Percentiles rank a stretch among this genome's conserved stretches.
These are phyloP conservation scores for Penicillium dipodomyicola DNA, from an alignment of 495 filamentous ascomycete genomes.

Conservation along the genomic window DNA sequence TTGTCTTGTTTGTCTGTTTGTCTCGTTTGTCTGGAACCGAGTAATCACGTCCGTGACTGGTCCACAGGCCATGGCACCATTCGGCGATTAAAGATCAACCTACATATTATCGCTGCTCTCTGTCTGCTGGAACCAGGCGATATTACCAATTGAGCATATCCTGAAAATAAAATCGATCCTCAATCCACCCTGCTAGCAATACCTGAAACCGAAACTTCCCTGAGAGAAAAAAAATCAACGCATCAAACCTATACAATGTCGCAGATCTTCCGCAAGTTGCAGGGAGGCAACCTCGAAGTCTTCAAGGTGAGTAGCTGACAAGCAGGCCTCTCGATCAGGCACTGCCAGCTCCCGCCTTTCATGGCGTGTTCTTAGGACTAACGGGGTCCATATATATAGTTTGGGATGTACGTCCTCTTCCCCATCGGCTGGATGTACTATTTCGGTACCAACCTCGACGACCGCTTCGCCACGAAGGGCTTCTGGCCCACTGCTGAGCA, in stretches of 20 bases:
- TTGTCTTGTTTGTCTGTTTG: slow-evolving; percentile 20
- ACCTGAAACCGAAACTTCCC: neutral
- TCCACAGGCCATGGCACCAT: slow-evolving; percentile 14
- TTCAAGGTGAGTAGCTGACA: slow-evolving; percentile 68
- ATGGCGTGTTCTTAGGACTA: neutral
- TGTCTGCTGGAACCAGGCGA: too few species aligned
- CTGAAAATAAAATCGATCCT: neutral
- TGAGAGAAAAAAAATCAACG: neutral
- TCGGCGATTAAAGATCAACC: slow-evolving; percentile 14
- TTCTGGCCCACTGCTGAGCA: slow-evolving; percentile 92
- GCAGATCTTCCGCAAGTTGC: slow-evolving; percentile 43
- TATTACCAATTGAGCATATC: neutral
- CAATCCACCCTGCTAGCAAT: neutral
- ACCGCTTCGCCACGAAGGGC: slow-evolving; percentile 77
- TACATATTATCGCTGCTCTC: slow-evolving; percentile 5
- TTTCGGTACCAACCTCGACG: slow-evolving; percentile 97
- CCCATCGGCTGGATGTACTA: slow-evolving; percentile 99
- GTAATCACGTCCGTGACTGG: slow-evolving; percentile 21
- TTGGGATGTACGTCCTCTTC: slow-evolving; percentile 98
- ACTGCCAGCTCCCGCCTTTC: neutral
- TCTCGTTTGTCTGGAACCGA: neutral
- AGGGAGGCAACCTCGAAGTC: slow-evolving; percentile 90
- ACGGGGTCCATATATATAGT: slow-evolving; percentile 48
- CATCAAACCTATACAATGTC: slow-evolving; percentile 31
- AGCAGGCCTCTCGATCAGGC: neutral